Evolutionary conservation across 2,329 filamentous ascomycete species (phyloP).

Genomic region (Scytalidium lignicola): DNA sequence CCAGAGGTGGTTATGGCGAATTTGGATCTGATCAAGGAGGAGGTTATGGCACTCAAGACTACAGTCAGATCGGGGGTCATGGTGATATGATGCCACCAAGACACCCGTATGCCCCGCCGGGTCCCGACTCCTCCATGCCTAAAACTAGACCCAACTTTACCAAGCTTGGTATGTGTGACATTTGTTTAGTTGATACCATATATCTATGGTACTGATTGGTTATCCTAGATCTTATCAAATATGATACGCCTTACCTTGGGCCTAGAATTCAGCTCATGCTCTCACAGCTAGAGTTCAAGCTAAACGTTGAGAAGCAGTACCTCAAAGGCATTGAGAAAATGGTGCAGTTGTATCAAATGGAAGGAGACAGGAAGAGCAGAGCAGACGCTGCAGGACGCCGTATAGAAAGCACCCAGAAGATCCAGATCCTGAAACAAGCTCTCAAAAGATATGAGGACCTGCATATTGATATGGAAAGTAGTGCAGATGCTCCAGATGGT

Average conservation of each 20-base stretch:
- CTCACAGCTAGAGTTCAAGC: slow-evolving; percentile 96
- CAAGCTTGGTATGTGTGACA: slow-evolving; percentile 72
- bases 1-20: slow-evolving; percentile 40
- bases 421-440: slow-evolving; percentile 89
- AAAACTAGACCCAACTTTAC: slow-evolving; percentile 86
- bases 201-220: slow-evolving; percentile 9
- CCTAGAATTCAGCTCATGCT: slow-evolving; percentile 99
- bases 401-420: slow-evolving; percentile 97
- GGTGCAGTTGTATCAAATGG: slow-evolving; percentile 95
- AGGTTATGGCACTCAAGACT: slow-evolving; percentile 57
- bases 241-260: slow-evolving; percentile 90
- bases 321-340: slow-evolving; percentile 99
- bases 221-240: slow-evolving; percentile 88
- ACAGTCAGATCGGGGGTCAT: slow-evolving; percentile 57
- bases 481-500: slow-evolving; percentile 75
- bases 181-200: slow-evolving; percentile 5
- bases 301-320: slow-evolving; percentile 98
- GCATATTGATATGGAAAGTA: slow-evolving; percentile 82
- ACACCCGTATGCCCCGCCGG: slow-evolving; percentile 71
- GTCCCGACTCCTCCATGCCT: slow-evolving; percentile 61
- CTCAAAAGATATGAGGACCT: slow-evolving; percentile 96
- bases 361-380: slow-evolving; percentile 93
- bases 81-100: slow-evolving; percentile 74
- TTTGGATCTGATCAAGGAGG: slow-evolving; percentile 48
- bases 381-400: slow-evolving; percentile 84